Evolutionary conservation across 257 asterid species (phyloP), one percentile per base, ranked within the genome.

Genomic region (Nicotiana undulata): DNA sequence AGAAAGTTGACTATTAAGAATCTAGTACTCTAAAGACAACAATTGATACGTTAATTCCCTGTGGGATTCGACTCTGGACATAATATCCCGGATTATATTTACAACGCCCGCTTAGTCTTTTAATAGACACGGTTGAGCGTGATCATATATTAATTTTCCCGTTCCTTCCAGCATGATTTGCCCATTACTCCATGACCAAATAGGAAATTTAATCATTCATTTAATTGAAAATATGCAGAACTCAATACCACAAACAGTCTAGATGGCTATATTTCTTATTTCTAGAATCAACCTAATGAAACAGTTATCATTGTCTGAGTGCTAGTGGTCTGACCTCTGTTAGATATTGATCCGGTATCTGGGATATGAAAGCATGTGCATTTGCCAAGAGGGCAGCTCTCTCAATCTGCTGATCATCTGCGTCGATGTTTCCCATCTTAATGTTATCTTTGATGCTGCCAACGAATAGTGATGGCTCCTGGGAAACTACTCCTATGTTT

Each of bases 311-410:
- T 77, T 32, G 20, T 58, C 51, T 74, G 51, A 67, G 78, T 74
- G 59, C 56, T 74, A 46, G 20, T 46, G 78, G 17, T 24, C 90
- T 84, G 32, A 89, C 98, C 95, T 93, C 92, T 32, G 98, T 90
- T 72, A 83, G 82, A 85, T 93, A 93, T 75, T 93, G 88, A 75
- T 90, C 83, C 20, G 97, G 95, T 66, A 92, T 90, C 60, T 88
- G 94, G 84, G 91, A 87, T 84, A 92, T 89, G 88, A 92, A 93
- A 75, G 95, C 81, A 88, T 93, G 93, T 70, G 98, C 98, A 85
- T 92, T 93, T 79, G 98, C 97, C 91, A 90, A 84, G 79, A 82
- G 79, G 31, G 98, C 91, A 67, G 95, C 97, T 26, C 60, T 84
- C 80, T 82, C 86, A 80, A 93, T 85, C 89, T 92, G 88, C 56